phyloP scores from a whole-genome alignment of 768 basidiomycete genomes.

The Suillus occidentalis region DNA sequence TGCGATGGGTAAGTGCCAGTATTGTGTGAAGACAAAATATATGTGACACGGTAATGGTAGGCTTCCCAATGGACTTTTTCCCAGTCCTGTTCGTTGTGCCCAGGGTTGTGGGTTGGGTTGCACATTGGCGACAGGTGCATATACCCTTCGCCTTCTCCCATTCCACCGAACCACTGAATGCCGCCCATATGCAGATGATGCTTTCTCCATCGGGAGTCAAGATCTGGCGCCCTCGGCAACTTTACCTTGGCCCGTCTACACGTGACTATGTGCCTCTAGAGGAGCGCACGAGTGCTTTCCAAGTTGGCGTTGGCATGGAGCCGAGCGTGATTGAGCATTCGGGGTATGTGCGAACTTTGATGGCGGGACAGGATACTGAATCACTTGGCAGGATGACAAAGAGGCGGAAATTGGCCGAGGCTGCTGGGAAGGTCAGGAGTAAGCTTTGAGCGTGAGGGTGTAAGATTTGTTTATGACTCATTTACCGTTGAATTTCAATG shows the following conservation, averaged over 20 bases:
- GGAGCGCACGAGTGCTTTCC: slow-evolving; percentile 50
- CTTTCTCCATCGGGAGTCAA: slow-evolving; percentile 85
- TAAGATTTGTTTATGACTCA: background rate
- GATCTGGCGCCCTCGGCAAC: slow-evolving; percentile 89
- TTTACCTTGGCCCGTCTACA: slow-evolving; percentile 75
- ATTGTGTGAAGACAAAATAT: background rate
- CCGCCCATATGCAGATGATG: slow-evolving; percentile 68
- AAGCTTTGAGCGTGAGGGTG: slow-evolving; percentile 16
- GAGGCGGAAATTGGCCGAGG: slow-evolving; percentile 31
- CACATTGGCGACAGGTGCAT: slow-evolving; percentile 84
- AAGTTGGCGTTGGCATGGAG: slow-evolving; percentile 50
- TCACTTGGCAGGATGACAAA: slow-evolving; percentile 28
- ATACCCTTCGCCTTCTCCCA: background rate
- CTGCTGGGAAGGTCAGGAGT: slow-evolving; percentile 24
- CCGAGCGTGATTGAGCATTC: slow-evolving; percentile 70
- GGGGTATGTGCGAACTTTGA: slow-evolving; percentile 52
- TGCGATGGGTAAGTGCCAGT: slow-evolving; percentile 69
- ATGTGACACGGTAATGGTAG: slow-evolving; percentile 35
- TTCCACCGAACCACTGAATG: background rate
- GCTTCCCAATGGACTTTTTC: slow-evolving; percentile 94
- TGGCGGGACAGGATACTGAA: slow-evolving; percentile 5
- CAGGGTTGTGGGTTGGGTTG: slow-evolving; percentile 90
- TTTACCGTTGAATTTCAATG: background rate
- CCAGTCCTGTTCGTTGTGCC: slow-evolving; percentile 92
- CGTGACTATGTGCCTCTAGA: slow-evolving; percentile 74